A percentile compares a stretch with the other conserved stretches of the same genome.
Conservation (phyloP, 768 basidiomycete genomes). For the Leucosporidium yakuticum region DNA sequence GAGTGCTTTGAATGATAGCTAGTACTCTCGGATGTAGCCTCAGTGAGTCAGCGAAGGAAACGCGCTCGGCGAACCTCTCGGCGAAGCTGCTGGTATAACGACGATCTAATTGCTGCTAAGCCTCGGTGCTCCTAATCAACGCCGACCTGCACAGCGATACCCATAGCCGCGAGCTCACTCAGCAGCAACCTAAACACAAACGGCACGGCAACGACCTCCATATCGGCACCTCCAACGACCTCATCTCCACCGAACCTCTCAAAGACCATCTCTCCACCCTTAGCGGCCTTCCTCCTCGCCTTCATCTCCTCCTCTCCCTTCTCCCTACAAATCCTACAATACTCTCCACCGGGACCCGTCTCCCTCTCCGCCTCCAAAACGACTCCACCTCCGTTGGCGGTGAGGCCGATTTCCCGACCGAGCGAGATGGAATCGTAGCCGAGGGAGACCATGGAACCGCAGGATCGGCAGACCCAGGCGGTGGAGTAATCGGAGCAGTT, state of each 20-base stretch:
- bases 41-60: background rate
- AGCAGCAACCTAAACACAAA: slow-evolving; percentile 92
- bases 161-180: slow-evolving; percentile 97
- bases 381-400: slow-evolving; percentile 5
- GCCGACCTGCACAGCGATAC: slow-evolving; percentile 61
- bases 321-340: slow-evolving; percentile 86
- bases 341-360: slow-evolving; percentile 71
- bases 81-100: background rate
- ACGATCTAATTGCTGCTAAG: background rate
- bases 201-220: slow-evolving; percentile 92
- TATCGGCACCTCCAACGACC: slow-evolving; percentile 61
- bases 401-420: slow-evolving; percentile 44
- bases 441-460: slow-evolving; percentile 89
- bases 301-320: slow-evolving; percentile 60
- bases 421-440: slow-evolving; percentile 85
- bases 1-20: background rate
- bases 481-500: slow-evolving; percentile 99
- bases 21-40: background rate
- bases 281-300: slow-evolving; percentile 52
- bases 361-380: slow-evolving; percentile 55
- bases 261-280: slow-evolving; percentile 58
- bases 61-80: background rate
- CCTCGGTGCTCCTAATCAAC: slow-evolving; percentile 9
- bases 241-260: slow-evolving; percentile 44
- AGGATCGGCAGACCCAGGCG: slow-evolving; percentile 95